Evolutionary conservation across 345 rosid species (phyloP).

Genomic region (Viola odorata): DNA sequence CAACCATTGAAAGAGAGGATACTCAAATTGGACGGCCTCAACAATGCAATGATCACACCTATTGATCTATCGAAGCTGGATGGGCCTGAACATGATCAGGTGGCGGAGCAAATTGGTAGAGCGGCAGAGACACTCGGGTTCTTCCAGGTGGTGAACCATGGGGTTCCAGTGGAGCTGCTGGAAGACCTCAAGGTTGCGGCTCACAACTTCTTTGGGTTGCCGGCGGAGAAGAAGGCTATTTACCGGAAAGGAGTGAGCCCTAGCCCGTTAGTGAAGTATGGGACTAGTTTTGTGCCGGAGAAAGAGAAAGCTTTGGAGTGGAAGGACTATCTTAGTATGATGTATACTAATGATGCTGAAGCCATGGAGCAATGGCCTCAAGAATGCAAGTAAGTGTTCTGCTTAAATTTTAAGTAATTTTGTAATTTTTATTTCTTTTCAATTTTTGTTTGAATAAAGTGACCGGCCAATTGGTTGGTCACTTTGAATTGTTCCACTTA

Average conservation of each 20-base stretch:
- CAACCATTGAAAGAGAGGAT: slow-evolving; percentile 42
- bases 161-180: slow-evolving; percentile 39
- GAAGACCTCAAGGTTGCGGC: slow-evolving; percentile 40
- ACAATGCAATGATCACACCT: slow-evolving; percentile 15
- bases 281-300: slow-evolving; percentile 52
- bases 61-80: slow-evolving; percentile 41
- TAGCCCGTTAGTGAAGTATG: slow-evolving; percentile 43
- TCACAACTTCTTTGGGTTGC: slow-evolving; percentile 35
- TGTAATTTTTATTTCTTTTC: too few relatives aligned
- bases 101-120: slow-evolving; percentile 27
- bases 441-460: too few relatives aligned
- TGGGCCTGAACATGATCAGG: slow-evolving; percentile 34
- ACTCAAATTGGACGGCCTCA: slow-evolving; percentile 17
- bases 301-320: slow-evolving; percentile 59
- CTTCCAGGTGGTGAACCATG: slow-evolving; percentile 58
- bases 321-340: slow-evolving; percentile 57
- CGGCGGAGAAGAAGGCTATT: slow-evolving; percentile 38
- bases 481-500: too few relatives aligned
- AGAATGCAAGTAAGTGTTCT: slow-evolving; percentile 34
- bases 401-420: background rate
- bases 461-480: too few relatives aligned
- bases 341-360: slow-evolving; percentile 44
- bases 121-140: slow-evolving; percentile 55
- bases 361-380: slow-evolving; percentile 51
- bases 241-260: slow-evolving; percentile 42